phyloP scores from a whole-genome alignment of 2,329 filamentous ascomycete genomes.

The Penicillium sp. region DNA sequence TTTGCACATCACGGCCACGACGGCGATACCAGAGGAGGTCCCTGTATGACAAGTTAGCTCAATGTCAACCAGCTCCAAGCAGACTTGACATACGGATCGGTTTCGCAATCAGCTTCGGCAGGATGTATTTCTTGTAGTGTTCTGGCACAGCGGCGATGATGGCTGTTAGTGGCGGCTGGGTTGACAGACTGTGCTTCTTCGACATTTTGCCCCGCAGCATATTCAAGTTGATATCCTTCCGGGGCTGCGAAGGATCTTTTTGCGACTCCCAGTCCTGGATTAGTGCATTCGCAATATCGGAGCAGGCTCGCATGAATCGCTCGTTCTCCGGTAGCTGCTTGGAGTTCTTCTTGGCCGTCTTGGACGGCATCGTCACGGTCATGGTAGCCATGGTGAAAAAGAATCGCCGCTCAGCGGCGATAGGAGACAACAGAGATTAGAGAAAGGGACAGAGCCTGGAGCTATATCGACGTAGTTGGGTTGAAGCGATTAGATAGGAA shows the following conservation, averaged over 20 bases:
- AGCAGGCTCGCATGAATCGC: slow-evolving; percentile 87
- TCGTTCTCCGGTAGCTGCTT: slow-evolving; percentile 90
- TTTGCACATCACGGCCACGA: slow-evolving; percentile 99
- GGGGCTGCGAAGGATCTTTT: slow-evolving; percentile 65
- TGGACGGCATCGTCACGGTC: slow-evolving; percentile 56
- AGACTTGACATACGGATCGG: slow-evolving; percentile 65
- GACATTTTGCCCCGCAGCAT: slow-evolving; percentile 77
- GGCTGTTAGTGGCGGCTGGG: slow-evolving; percentile 84
- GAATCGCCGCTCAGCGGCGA: slow-evolving; percentile 13
- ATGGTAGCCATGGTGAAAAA: slow-evolving; percentile 56
- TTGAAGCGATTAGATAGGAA: slow-evolving; percentile 24
- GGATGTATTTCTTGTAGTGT: slow-evolving; percentile 98
- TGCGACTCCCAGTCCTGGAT: slow-evolving; percentile 90
- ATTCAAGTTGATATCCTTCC: slow-evolving; percentile 91
- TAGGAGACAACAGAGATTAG: neutral
- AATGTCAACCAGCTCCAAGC: neutral
- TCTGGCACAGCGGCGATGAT: slow-evolving; percentile 99
- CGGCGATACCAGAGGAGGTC: slow-evolving; percentile 93
- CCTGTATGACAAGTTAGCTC: slow-evolving; percentile 47
- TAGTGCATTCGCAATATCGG: slow-evolving; percentile 87
- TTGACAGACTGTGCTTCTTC: slow-evolving; percentile 86
- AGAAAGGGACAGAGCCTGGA: neutral
- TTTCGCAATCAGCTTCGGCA: slow-evolving; percentile 94
- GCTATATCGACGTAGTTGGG: slow-evolving; percentile 5
- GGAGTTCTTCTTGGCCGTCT: slow-evolving; percentile 59